Evolutionary conservation across 208 protist genomes (phyloP), one percentile per base, ranked within the genome.

Genomic region (Trypanosoma grayi): DNA sequence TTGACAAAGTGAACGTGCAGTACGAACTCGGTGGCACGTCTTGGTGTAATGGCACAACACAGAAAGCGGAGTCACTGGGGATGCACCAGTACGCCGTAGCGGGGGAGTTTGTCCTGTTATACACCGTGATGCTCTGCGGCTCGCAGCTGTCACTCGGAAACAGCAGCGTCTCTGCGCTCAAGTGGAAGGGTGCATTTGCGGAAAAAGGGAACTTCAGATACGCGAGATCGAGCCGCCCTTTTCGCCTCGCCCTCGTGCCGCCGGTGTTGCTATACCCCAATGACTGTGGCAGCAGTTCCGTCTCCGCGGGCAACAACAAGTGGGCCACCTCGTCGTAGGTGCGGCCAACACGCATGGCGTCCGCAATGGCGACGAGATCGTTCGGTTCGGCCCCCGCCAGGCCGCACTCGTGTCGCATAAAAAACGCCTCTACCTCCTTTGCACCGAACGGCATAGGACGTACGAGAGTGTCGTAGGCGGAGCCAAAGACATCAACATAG

Each of bases 401-500:
- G 1, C 87, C 91, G 22, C 53, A 66, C 43, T 79, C 67, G 25
- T 73, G 47, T 22, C 86, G 80, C 25, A 71, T 37, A 44, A 75
- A 75, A 47, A 89, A 87, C 14, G 74, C 73, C 25, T 83, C 77
- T 11, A 96, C 85, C 24, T 95, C 73, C 0, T 36, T 54, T 14
- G 77, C 52, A 2, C 41, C 55, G 53, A 97, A 72, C 22, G 83
- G 75, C 25, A 80, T 55, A 14, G 93, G 91, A 0, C 90, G 90
- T 16, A 47, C 36, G 22, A 71, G 52, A 16, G 43, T 47, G 14
- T 73, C 77, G 87, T 93, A 97, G 40, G 75, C 89, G 27, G 80
- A 81, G 39, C 93, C 93, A 46, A 97, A 85, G 2, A 92, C 66
- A 61, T 97, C 90, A 14, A 97, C 64, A 46, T 68, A 76, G 2